Percentiles rank a stretch among this genome's conserved stretches.
These are phyloP conservation scores for Panicum hallii DNA, from an alignment of 202 grass and related monocot genomes.

Conservation along the genomic window DNA sequence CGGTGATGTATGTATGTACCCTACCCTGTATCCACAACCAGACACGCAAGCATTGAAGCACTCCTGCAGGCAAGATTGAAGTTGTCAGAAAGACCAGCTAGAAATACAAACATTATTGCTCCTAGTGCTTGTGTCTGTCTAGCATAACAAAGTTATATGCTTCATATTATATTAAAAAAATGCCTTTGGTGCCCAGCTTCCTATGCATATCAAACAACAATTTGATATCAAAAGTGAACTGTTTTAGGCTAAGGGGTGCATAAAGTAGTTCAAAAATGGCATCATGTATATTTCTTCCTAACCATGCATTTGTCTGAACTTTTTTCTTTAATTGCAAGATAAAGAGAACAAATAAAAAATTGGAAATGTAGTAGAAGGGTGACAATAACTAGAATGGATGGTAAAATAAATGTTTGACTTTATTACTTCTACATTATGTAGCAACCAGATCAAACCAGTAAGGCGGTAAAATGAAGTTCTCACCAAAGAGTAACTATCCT, in stretches of 20 bases:
- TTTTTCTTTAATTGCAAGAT: not conserved
- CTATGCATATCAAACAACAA: constrained; percentile 14
- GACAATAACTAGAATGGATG: not conserved
- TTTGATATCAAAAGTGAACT: not conserved
- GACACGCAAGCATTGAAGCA: constrained; percentile 94
- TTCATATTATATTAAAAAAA: not conserved
- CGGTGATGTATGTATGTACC: constrained; percentile 39
- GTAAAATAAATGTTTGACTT: not conserved
- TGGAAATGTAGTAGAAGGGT: not conserved
- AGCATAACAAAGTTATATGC: not conserved
- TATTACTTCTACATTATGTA: not conserved
- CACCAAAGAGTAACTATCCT: constrained; percentile 91
- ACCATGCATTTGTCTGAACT: not conserved
- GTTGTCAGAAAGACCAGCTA: constrained; percentile 9
- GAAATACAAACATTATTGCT: not conserved
- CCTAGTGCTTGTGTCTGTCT: not conserved
- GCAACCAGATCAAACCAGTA: not conserved
- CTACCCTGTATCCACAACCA: constrained; percentile 91
- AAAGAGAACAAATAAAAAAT: not conserved
- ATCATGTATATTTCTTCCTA: not conserved
- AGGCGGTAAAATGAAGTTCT: constrained; percentile 20
- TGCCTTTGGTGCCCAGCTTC: not conserved
- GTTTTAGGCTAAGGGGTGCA: not conserved
- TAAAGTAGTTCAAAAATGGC: not conserved
- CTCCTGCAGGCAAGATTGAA: constrained; percentile 35